Conservation (phyloP, 1,284 basidiomycete genomes). For the Rhodotorula sp. region DNA sequence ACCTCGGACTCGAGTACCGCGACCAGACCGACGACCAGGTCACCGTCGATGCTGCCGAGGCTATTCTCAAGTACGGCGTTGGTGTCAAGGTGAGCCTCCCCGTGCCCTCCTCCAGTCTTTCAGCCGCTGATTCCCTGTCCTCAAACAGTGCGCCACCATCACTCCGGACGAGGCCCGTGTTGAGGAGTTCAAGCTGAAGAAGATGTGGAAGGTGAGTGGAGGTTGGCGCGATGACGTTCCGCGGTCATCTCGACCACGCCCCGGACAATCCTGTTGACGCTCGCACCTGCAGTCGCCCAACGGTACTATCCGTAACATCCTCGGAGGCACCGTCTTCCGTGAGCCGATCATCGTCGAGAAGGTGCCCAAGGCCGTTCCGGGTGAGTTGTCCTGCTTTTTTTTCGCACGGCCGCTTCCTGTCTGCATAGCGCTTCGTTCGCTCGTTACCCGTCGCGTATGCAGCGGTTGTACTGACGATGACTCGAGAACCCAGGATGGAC, state of each 20-base stretch:
- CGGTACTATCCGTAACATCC: constrained; percentile 68
- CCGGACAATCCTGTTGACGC: not conserved
- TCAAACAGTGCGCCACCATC: constrained; percentile 82
- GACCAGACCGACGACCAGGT: constrained; percentile 86
- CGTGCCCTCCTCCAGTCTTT: not conserved
- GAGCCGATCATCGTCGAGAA: constrained; percentile 91
- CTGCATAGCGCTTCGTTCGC: not conserved
- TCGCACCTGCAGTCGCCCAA: constrained; percentile 78
- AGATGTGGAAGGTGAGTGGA: constrained; percentile 62
- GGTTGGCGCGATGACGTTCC: not conserved
- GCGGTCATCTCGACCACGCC: not conserved
- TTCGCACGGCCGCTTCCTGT: too few relatives aligned
- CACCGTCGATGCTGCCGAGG: constrained; percentile 85
- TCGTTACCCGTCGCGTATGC: not conserved
- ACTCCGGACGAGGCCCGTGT: constrained; percentile 95
- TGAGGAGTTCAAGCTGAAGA: constrained; percentile 91
- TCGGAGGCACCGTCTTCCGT: constrained; percentile 97
- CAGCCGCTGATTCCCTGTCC: not conserved
- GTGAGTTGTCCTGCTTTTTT: constrained; percentile 20
- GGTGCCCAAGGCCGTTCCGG: constrained; percentile 85
- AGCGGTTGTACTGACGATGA: not conserved
- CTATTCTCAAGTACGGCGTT: constrained; percentile 66
- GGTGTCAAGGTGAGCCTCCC: constrained; percentile 64
- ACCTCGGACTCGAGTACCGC: constrained; percentile 62
- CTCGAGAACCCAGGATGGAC: constrained; percentile 65